Evolutionary conservation across 768 basidiomycete species (phyloP).

Genomic region (Termitomyces sp.): DNA sequence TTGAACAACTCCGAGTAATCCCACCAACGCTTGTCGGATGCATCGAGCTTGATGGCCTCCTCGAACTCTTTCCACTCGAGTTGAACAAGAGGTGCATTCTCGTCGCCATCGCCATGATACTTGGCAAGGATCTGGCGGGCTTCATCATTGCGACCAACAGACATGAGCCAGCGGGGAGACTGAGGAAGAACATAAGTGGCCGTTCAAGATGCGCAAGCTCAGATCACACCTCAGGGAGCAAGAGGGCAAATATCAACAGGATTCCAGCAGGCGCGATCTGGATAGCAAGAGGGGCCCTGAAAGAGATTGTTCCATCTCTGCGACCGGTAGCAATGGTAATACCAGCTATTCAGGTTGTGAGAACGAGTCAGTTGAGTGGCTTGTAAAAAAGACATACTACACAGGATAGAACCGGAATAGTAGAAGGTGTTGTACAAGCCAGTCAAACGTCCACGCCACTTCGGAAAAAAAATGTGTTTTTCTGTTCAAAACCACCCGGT

Average conservation of each 20-base stretch:
- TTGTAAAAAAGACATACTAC: slow-evolving; percentile 23
- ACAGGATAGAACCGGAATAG: slow-evolving; percentile 38
- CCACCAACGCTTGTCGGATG: slow-evolving; percentile 55
- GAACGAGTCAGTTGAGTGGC: neutral
- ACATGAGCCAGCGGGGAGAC: slow-evolving; percentile 52
- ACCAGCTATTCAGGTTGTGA: slow-evolving; percentile 23
- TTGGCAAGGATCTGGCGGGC: slow-evolving; percentile 42
- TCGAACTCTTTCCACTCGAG: slow-evolving; percentile 50
- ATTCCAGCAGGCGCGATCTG: slow-evolving; percentile 43
- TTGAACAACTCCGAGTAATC: slow-evolving; percentile 47
- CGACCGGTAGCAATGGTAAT: slow-evolving; percentile 38
- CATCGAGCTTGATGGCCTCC: slow-evolving; percentile 42
- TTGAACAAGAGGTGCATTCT: slow-evolving; percentile 42
- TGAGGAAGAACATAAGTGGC: slow-evolving; percentile 10
- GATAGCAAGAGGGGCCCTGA: slow-evolving; percentile 48
- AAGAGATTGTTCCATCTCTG: slow-evolving; percentile 29
- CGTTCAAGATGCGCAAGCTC: neutral
- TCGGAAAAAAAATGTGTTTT: neutral
- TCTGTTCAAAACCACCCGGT: neutral
- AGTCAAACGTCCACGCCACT: slow-evolving; percentile 47
- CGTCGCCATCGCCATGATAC: slow-evolving; percentile 49
- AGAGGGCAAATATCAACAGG: slow-evolving; percentile 25
- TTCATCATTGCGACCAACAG: slow-evolving; percentile 42
- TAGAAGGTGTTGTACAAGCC: slow-evolving; percentile 41
- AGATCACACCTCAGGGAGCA: slow-evolving; percentile 31